Percentiles rank a stretch among this genome's conserved stretches.
Evolutionary conservation across 805 yeast species (phyloP).

Genomic region (Deakozyma indianensis): DNA sequence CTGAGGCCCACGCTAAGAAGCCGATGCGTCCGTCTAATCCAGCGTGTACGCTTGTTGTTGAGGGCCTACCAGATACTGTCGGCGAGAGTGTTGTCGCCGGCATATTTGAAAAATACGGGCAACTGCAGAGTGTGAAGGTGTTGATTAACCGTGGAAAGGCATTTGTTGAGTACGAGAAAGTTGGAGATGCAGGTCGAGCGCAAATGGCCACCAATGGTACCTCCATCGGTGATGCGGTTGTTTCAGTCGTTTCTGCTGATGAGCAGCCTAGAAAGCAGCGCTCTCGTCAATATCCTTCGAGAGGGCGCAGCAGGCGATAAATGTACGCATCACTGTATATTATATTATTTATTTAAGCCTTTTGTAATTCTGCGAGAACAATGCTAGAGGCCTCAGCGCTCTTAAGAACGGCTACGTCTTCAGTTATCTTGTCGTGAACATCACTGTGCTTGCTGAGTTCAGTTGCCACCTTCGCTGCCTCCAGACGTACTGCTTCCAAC

Average conservation of each 20-base stretch:
- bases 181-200: slow-evolving; percentile 37
- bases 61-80: slow-evolving; percentile 14
- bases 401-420: slow-evolving; percentile 12
- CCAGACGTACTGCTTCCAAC: background rate
- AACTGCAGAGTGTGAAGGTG: background rate
- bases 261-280: no score
- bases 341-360: background rate
- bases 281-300: no score
- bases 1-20: background rate
- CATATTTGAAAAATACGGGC: background rate
- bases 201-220: slow-evolving; percentile 29
- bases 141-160: slow-evolving; percentile 23
- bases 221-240: background rate
- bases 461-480: background rate
- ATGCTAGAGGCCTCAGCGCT: slow-evolving; percentile 33
- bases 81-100: background rate
- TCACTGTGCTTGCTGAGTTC: background rate
- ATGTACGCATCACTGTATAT: no score
- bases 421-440: background rate
- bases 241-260: background rate
- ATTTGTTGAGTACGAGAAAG: slow-evolving; percentile 30
- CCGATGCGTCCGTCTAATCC: background rate
- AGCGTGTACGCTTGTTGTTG: slow-evolving; percentile 24
- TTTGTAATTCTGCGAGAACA: slow-evolving; percentile 18
- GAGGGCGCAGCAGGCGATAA: no score